Conservation (phyloP, 2,329 filamentous ascomycete species). For the Zopfia rhizophila region DNA sequence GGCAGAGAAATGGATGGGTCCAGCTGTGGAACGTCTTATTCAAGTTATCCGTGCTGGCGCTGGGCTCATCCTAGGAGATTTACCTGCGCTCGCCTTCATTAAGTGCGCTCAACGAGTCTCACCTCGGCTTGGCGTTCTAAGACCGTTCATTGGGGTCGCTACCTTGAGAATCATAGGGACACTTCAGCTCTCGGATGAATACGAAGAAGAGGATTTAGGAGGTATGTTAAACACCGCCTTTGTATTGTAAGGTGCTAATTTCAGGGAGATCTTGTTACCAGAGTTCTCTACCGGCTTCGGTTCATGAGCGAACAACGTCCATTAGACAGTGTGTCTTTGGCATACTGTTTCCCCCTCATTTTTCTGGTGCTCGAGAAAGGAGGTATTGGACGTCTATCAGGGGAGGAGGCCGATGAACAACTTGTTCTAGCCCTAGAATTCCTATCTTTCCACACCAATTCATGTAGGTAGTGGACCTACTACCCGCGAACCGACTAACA, state of each 20-base stretch:
- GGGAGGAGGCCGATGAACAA: conserved; percentile 88
- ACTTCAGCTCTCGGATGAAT: conserved; percentile 74
- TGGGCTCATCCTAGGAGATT: conserved; percentile 81
- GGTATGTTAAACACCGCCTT: conserved; percentile 52
- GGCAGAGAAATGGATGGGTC: conserved; percentile 86
- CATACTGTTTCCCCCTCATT: conserved; percentile 85
- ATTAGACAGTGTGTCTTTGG: conserved; percentile 86
- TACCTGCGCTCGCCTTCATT: conserved; percentile 81
- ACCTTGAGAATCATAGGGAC: conserved; percentile 83
- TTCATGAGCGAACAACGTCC: conserved; percentile 94
- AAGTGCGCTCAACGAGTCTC: conserved; percentile 80
- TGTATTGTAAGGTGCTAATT: conserved; percentile 24
- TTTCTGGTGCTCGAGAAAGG: conserved; percentile 82
- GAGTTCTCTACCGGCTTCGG: conserved; percentile 88
- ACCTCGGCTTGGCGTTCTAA: conserved; percentile 76
- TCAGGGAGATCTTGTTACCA: conserved; percentile 73
- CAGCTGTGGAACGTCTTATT: conserved; percentile 78
- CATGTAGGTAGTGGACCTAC: conserved; percentile 62
- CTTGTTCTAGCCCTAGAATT: conserved; percentile 89
- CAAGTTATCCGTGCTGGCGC: conserved; percentile 82
- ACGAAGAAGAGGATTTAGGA: conserved; percentile 83
- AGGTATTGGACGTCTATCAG: conserved; percentile 73
- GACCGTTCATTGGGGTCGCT: conserved; percentile 87
- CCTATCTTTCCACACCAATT: conserved; percentile 85
- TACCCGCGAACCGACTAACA: conserved; percentile 16